Conservation (phyloP, 495 filamentous ascomycete species). For the Aspergillus steynii region DNA sequence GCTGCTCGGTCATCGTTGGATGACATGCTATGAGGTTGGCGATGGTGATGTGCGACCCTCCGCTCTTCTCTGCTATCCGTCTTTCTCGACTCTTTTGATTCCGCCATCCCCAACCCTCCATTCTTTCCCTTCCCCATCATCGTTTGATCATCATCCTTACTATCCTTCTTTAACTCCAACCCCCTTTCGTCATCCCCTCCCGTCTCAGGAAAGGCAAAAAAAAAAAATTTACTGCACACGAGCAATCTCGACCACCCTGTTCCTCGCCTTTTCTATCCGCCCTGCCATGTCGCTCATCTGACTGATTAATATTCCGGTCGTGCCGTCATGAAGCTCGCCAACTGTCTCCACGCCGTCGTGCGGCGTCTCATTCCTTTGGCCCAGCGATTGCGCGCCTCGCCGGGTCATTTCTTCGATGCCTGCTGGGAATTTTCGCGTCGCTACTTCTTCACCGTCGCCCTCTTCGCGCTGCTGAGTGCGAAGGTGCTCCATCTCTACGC, state of each 20-base stretch:
- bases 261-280: neutral
- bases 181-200: slow-evolving; percentile 1
- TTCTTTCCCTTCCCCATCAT: neutral
- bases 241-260: no score
- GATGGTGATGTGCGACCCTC: neutral
- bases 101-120: neutral
- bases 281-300: slow-evolving; percentile 4
- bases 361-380: slow-evolving; percentile 6
- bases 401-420: slow-evolving; percentile 26
- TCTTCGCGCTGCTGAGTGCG: slow-evolving; percentile 33
- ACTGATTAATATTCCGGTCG: neutral
- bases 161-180: neutral
- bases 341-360: slow-evolving; percentile 3
- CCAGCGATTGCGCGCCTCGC: slow-evolving; percentile 19
- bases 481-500: slow-evolving; percentile 41
- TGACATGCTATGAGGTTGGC: neutral
- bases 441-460: slow-evolving; percentile 38
- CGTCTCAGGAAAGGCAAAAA: neutral
- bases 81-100: neutral
- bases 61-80: neutral
- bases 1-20: no score
- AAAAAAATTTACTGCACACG: neutral
- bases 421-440: slow-evolving; percentile 37
- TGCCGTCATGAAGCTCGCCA: slow-evolving; percentile 8
- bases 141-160: neutral